A percentile compares a stretch with the other conserved stretches of the same genome.
Evolutionary conservation across 768 basidiomycete genomes (phyloP).

Genomic region (Exsudoporus frostii): DNA sequence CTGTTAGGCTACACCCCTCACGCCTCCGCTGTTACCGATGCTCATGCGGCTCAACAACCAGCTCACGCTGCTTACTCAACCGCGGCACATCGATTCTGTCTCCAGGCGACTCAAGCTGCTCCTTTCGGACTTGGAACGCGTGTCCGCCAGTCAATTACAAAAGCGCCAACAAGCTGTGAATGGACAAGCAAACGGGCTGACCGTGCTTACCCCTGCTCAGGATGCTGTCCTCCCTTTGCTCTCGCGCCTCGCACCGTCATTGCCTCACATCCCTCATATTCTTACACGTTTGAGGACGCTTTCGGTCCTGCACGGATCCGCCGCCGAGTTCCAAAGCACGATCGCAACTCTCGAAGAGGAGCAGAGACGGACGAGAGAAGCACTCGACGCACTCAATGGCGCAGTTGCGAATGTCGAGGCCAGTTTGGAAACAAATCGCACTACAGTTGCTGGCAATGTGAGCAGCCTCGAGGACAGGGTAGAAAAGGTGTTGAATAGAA

Average conservation of each 20-base stretch:
- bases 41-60: slow-evolving; percentile 82
- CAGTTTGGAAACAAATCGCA: slow-evolving; percentile 72
- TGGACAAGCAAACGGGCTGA: slow-evolving; percentile 8
- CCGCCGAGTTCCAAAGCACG: slow-evolving; percentile 70
- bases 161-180: slow-evolving; percentile 22
- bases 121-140: slow-evolving; percentile 87
- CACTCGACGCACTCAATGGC: slow-evolving; percentile 61
- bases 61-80: slow-evolving; percentile 86
- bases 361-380: slow-evolving; percentile 60
- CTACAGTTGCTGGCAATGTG: slow-evolving; percentile 71
- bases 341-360: slow-evolving; percentile 68
- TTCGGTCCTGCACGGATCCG: slow-evolving; percentile 75
- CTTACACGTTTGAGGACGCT: slow-evolving; percentile 85
- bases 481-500: slow-evolving; percentile 41
- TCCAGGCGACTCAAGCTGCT: slow-evolving; percentile 91
- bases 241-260: slow-evolving; percentile 63
- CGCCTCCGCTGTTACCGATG: slow-evolving; percentile 78
- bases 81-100: slow-evolving; percentile 93
- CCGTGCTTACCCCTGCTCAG: slow-evolving; percentile 33
- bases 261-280: slow-evolving; percentile 87
- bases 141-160: slow-evolving; percentile 41
- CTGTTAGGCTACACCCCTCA: slow-evolving; percentile 62
- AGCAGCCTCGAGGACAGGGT: slow-evolving; percentile 62
- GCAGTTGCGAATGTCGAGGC: slow-evolving; percentile 72
- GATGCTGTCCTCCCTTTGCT: slow-evolving; percentile 70